Evolutionary conservation across 2,329 filamentous ascomycete species (phyloP).

Genomic region (Trichothecium roseum): DNA sequence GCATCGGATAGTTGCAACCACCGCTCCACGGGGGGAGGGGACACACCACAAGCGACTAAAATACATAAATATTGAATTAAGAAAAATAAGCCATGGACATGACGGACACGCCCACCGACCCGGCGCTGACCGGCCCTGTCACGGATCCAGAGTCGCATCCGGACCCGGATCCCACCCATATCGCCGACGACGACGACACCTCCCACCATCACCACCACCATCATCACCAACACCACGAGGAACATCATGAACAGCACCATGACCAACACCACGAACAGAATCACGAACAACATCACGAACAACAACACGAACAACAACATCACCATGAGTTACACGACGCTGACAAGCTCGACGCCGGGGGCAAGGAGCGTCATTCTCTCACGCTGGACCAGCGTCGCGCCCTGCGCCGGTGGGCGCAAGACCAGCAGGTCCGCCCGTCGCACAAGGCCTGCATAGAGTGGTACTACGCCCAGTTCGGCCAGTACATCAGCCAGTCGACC

Average conservation of each 20-base stretch:
- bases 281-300: too few species aligned
- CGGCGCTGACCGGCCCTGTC: conserved; percentile 14
- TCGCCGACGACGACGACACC: conserved; percentile 10
- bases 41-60: too few species aligned
- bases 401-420: conserved; percentile 48
- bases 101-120: conserved; percentile 24
- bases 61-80: too few species aligned
- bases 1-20: conserved; percentile 27
- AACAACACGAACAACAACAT: too few species aligned
- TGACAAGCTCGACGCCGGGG: too few species aligned
- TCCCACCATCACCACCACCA: conserved; percentile 1
- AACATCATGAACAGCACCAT: too few species aligned
- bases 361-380: conserved; percentile 45
- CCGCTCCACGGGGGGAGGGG: too few species aligned
- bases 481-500: conserved; percentile 52
- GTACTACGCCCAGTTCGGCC: conserved; percentile 48
- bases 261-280: too few species aligned
- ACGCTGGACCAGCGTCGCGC: conserved; percentile 53
- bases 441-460: conserved; percentile 55
- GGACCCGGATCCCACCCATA: conserved; percentile 18
- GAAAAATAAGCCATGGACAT: conserved; percentile 1
- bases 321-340: too few species aligned
- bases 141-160: conserved; percentile 6
- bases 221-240: too few species aligned
- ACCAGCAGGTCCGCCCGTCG: conserved; percentile 43